Evolutionary conservation across 495 filamentous ascomycete species (phyloP).

Genomic region (Aspergillus campestris): DNA sequence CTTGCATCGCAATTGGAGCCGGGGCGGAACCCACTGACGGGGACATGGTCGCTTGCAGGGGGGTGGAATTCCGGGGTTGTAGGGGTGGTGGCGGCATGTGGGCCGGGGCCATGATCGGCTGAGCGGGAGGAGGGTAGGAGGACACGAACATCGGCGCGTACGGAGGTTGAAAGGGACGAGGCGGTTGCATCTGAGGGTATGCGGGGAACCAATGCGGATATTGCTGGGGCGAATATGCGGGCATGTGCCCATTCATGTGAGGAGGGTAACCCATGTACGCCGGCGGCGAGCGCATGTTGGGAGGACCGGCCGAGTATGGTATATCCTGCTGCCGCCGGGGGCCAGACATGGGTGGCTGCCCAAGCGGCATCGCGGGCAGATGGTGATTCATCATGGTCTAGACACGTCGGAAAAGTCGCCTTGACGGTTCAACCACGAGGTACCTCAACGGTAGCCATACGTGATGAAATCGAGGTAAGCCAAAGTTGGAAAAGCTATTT

Average conservation of each 20-base stretch:
- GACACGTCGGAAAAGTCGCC: slow-evolving; percentile 28
- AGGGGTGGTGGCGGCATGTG: slow-evolving; percentile 30
- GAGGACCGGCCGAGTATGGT: slow-evolving; percentile 35
- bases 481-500: slow-evolving; percentile 10
- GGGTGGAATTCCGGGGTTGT: slow-evolving; percentile 35
- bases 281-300: slow-evolving; percentile 38
- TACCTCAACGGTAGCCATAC: slow-evolving; percentile 41
- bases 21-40: slow-evolving; percentile 23
- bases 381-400: slow-evolving; percentile 48
- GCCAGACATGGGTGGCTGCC: slow-evolving; percentile 45
- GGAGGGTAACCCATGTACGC: slow-evolving; percentile 39
- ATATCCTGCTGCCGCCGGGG: slow-evolving; percentile 43
- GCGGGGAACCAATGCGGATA: slow-evolving; percentile 39
- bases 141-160: slow-evolving; percentile 45
- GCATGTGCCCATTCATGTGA: slow-evolving; percentile 38
- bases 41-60: slow-evolving; percentile 35
- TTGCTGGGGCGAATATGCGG: slow-evolving; percentile 35
- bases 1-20: slow-evolving; percentile 23
- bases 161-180: slow-evolving; percentile 28
- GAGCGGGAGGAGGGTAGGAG: slow-evolving; percentile 39
- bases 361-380: slow-evolving; percentile 45
- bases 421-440: slow-evolving; percentile 35
- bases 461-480: slow-evolving; percentile 19
- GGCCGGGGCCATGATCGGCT: slow-evolving; percentile 33
- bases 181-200: slow-evolving; percentile 40